Evolutionary conservation across 352 stramenopile species (phyloP).

Genomic region (Globisporangium parvum): DNA sequence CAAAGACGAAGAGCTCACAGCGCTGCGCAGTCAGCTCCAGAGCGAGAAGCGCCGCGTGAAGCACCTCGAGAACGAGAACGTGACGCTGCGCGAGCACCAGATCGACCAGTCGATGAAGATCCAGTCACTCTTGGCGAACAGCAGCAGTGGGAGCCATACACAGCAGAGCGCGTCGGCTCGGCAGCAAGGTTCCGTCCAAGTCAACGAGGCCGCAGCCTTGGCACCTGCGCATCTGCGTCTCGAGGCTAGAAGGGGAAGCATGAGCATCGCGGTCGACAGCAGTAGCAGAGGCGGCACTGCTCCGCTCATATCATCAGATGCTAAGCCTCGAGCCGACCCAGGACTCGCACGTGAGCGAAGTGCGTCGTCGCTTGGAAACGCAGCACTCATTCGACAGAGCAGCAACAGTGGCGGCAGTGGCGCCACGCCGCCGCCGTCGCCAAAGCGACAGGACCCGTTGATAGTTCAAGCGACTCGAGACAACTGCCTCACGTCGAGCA

Average conservation of each 20-base stretch:
- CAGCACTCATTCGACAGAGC: not conserved
- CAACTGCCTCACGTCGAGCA: not conserved
- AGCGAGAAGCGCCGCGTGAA: conserved; percentile 60
- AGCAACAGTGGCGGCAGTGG: not conserved
- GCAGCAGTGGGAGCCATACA: not conserved
- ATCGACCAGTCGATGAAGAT: conserved; percentile 47
- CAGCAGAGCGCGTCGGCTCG: not conserved
- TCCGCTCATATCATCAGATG: too few relatives aligned
- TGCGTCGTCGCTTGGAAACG: too few relatives aligned
- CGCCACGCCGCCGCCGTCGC: not conserved
- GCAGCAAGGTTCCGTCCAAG: not conserved
- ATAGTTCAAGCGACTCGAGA: not conserved
- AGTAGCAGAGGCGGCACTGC: not conserved
- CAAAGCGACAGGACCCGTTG: conserved; percentile 3
- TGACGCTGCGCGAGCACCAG: conserved; percentile 39
- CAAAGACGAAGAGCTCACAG: conserved; percentile 39
- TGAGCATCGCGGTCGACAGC: not conserved
- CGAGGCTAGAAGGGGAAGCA: not conserved
- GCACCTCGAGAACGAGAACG: conserved; percentile 48
- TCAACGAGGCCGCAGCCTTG: not conserved
- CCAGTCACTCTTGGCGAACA: conserved; percentile 32
- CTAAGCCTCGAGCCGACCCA: too few relatives aligned
- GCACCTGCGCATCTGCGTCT: not conserved
- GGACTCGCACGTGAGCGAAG: too few relatives aligned
- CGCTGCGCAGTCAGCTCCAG: conserved; percentile 48